These are phyloP conservation scores for Glonium stellatum DNA, from an alignment of 495 filamentous ascomycete species.

Conservation along the genomic window DNA sequence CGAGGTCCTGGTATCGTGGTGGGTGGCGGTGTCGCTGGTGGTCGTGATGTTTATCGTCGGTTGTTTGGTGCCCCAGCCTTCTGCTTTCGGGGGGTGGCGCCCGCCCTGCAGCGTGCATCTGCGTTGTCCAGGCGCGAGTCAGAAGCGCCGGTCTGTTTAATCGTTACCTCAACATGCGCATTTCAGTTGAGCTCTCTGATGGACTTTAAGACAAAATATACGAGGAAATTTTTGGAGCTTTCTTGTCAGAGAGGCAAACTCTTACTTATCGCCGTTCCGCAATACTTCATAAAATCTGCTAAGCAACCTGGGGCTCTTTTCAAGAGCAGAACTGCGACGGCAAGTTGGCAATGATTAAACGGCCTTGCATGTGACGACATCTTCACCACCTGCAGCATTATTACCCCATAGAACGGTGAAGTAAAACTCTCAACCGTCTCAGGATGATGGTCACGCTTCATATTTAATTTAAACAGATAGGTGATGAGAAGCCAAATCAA, in stretches of 20 bases:
- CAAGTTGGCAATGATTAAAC: neutral
- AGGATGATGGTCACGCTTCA: too few relatives aligned
- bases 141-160: too few relatives aligned
- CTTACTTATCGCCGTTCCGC: too few relatives aligned
- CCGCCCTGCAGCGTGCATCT: constrained; percentile 8
- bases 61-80: constrained; percentile 23
- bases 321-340: neutral
- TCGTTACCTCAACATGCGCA: too few relatives aligned
- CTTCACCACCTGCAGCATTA: neutral
- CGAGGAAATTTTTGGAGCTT: too few relatives aligned
- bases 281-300: too few relatives aligned
- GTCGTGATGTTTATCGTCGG: neutral
- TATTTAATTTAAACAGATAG: too few relatives aligned
- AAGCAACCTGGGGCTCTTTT: too few relatives aligned
- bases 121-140: constrained; percentile 1
- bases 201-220: too few relatives aligned
- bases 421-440: neutral
- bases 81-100: constrained; percentile 12
- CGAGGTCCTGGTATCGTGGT: constrained; percentile 9
- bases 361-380: neutral
- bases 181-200: too few relatives aligned
- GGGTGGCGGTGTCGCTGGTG: neutral
- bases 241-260: too few relatives aligned
- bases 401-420: neutral
- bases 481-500: too few relatives aligned